A percentile compares a stretch with the other conserved stretches of the same genome.
Conservation (phyloP, 2,329 filamentous ascomycete genomes). For the Dendrostoma leiphaemia region DNA sequence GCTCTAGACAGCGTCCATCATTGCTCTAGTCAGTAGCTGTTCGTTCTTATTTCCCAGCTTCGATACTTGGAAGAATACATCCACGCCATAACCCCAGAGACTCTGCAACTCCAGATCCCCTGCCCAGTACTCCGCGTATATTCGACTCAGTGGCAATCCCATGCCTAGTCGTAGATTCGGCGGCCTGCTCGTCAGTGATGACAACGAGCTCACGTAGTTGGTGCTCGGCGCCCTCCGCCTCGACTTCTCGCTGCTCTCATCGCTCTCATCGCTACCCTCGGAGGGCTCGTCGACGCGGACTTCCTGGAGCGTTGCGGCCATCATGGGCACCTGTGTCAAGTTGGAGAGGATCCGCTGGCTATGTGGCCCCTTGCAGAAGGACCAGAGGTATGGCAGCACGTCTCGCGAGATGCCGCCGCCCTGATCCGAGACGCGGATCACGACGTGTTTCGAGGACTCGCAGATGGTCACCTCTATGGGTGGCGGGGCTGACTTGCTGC, state of each 20-base stretch:
- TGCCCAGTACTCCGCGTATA: constrained; percentile 98
- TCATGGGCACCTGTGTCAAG: constrained; percentile 79
- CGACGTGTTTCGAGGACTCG: constrained; percentile 91
- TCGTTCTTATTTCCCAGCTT: constrained; percentile 98
- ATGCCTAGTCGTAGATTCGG: constrained; percentile 88
- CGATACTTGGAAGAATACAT: constrained; percentile 93
- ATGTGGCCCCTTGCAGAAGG: constrained; percentile 89
- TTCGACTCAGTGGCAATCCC: constrained; percentile 86
- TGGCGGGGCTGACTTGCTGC: constrained; percentile 51
- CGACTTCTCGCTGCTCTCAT: neutral
- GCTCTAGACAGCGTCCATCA: constrained; percentile 69
- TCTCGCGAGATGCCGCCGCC: constrained; percentile 88
- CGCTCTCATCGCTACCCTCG: constrained; percentile 17
- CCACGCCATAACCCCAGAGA: constrained; percentile 91
- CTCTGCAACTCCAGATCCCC: constrained; percentile 88
- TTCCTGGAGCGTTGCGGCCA: constrained; percentile 93
- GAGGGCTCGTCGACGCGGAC: constrained; percentile 49
- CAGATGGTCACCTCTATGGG: constrained; percentile 94
- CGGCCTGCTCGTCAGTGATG: constrained; percentile 76
- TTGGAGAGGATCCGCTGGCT: constrained; percentile 78
- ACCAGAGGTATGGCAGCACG: constrained; percentile 88
- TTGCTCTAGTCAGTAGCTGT: constrained; percentile 75
- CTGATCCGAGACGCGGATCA: constrained; percentile 92
- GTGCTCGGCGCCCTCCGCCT: constrained; percentile 16
- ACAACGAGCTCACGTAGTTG: constrained; percentile 64